Evolutionary conservation across 176 grass and related monocot genomes (phyloP).

Genomic region (Oryza meridionalis): DNA sequence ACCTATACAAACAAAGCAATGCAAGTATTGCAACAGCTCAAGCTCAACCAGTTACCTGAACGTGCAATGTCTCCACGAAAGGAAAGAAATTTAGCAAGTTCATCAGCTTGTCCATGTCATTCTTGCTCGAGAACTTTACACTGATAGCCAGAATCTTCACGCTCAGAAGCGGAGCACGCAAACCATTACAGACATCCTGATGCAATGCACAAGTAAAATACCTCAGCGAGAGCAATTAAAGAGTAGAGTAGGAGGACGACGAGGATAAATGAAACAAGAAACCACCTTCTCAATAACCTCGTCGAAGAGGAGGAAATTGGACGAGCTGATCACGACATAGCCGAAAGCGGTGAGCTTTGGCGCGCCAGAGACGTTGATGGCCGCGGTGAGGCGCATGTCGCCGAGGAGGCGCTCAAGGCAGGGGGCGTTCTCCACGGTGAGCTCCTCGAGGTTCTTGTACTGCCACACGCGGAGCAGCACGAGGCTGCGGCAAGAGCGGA

Average conservation of each 20-base stretch:
- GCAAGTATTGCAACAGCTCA: neutral
- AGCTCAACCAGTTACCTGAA: slow-evolving; percentile 30
- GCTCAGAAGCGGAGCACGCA: slow-evolving; percentile 5
- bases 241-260: neutral
- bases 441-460: slow-evolving; percentile 42
- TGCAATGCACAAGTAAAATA: neutral
- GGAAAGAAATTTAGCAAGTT: slow-evolving; percentile 35
- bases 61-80: slow-evolving; percentile 38
- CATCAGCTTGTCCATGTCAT: slow-evolving; percentile 23
- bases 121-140: slow-evolving; percentile 30
- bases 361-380: slow-evolving; percentile 3
- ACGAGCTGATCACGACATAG: slow-evolving; percentile 30
- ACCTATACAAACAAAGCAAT: neutral
- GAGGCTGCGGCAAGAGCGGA: slow-evolving; percentile 40
- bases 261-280: neutral
- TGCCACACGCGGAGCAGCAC: slow-evolving; percentile 35
- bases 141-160: slow-evolving; percentile 38
- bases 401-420: slow-evolving; percentile 43
- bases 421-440: slow-evolving; percentile 39
- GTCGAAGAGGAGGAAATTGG: neutral
- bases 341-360: slow-evolving; percentile 39
- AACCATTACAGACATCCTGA: slow-evolving; percentile 29
- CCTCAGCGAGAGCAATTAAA: neutral
- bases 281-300: neutral
- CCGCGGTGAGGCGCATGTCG: slow-evolving; percentile 15